Base-by-base conservation (phyloP, 2,329 filamentous ascomycete genomes). In the Nemania serpens region DNA sequence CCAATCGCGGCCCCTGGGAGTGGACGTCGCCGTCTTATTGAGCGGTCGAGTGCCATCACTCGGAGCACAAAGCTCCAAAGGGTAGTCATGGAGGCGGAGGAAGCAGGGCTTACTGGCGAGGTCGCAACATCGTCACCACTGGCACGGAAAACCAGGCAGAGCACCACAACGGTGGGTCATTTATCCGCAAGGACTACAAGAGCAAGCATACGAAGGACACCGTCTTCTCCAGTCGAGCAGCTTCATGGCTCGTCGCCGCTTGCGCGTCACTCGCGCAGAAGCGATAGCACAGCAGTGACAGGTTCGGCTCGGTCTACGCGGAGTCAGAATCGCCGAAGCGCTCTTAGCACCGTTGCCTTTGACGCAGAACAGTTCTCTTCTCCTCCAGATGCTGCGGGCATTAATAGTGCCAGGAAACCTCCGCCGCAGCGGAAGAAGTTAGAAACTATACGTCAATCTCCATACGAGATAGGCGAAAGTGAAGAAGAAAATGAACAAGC, bases 1-100 rank as follows among this genome's bases (percentile, higher is more conserved):
- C 84, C 85, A 0, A 73, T 67, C 9, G 71, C 82, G 64, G 83
- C 83, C 13, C 84, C 84, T 1, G 84, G 84, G 2, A 86, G 83
- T 64, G 84, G 84, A 1, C 78, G 77, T 9, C 74, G 83, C 50
- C 77, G 79, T 25, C 76, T 70, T 3, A 69, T 82, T 13, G 73
- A 70, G 13, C 68, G 74, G 7, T 73, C 71, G 36, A 74, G 73
- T 42, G 62, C 74, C 1, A 61, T 78, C 7, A 75, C 74, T 1
- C 80, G 77, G 2, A 80, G 77, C 20, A 71, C 75, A 0, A 75
- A 76, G n/a, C 68, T 85, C 15, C 78, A 81, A 46, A 73, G 76
- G 55, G 72, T 77, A 0, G 55, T 82, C 0, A 68, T 70, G 66
- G 68, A 70, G 49, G 68, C 70, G 41, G 69, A 71, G 39, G 74